phyloP scores from a whole-genome alignment of 2,329 filamentous ascomycete genomes.

The Chrysoporthe cubensis region DNA sequence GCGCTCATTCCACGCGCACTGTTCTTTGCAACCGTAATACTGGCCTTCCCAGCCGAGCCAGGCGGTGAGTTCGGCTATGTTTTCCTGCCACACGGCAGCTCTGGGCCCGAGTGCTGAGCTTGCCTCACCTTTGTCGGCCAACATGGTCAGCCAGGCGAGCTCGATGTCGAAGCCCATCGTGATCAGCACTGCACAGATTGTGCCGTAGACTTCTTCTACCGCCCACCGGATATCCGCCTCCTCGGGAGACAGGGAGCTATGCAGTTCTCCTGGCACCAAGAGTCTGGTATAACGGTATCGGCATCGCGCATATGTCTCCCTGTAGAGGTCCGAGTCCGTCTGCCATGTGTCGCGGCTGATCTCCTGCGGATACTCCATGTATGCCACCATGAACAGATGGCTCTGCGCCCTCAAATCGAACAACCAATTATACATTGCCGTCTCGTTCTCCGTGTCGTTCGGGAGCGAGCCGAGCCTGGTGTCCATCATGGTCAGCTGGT shows the following conservation, averaged over 20 bases:
- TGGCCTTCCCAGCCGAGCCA: conserved; percentile 57
- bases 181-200: conserved; percentile 46
- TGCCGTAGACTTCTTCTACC: conserved; percentile 45
- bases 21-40: conserved; percentile 45
- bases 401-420: conserved; percentile 41
- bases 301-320: conserved; percentile 46
- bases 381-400: conserved; percentile 49
- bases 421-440: conserved; percentile 38
- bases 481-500: conserved; percentile 40
- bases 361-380: conserved; percentile 48
- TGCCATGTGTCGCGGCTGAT: conserved; percentile 36
- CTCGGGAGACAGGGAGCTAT: conserved; percentile 35
- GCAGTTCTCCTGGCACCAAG: conserved; percentile 36
- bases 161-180: conserved; percentile 49
- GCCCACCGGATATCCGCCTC: conserved; percentile 45
- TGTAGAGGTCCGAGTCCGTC: conserved; percentile 39
- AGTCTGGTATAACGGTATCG: conserved; percentile 45
- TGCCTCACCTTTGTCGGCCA: neutral
- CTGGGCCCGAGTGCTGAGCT: conserved; percentile 19
- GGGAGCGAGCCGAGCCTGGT: conserved; percentile 34
- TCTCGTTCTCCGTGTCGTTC: conserved; percentile 31
- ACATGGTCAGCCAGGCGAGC: conserved; percentile 39
- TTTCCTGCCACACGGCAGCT: conserved; percentile 36
- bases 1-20: conserved; percentile 47
- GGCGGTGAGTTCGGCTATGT: conserved; percentile 48